Evolutionary conservation across 805 yeast genomes (phyloP).

Genomic region (Candida broadrunensis): DNA sequence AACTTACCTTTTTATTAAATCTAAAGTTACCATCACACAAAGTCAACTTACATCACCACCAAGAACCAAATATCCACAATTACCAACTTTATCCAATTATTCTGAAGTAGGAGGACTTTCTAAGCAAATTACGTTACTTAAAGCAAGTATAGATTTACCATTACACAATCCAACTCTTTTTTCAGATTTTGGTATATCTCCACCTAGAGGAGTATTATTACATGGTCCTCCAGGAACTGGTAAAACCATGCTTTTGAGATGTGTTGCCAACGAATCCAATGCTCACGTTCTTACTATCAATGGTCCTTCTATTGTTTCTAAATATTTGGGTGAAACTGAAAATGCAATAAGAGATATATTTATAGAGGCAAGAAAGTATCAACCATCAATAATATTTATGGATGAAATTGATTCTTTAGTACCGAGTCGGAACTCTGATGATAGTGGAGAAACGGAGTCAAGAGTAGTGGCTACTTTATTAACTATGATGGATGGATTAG

Average conservation of each 20-base stretch:
- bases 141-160: slow-evolving; percentile 75
- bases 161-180: slow-evolving; percentile 74
- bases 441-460: slow-evolving; percentile 97
- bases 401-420: slow-evolving; percentile 99
- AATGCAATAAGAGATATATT: slow-evolving; percentile 76
- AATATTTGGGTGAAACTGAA: slow-evolving; percentile 94
- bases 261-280: slow-evolving; percentile 73
- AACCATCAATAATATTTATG: slow-evolving; percentile 83
- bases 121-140: slow-evolving; percentile 57
- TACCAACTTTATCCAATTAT: slow-evolving; percentile 46
- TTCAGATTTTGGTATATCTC: slow-evolving; percentile 80
- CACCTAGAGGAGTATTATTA: slow-evolving; percentile 88
- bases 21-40: slow-evolving; percentile 6
- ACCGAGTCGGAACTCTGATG: slow-evolving; percentile 92
- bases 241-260: slow-evolving; percentile 80
- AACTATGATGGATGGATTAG: slow-evolving; percentile 78
- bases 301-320: slow-evolving; percentile 90
- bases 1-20: slow-evolving; percentile 39
- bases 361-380: slow-evolving; percentile 78
- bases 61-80: slow-evolving; percentile 36
- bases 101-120: slow-evolving; percentile 74
- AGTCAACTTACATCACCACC: slow-evolving; percentile 8
- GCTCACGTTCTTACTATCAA: slow-evolving; percentile 85
- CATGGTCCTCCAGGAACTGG: slow-evolving; percentile 99
- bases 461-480: slow-evolving; percentile 92